Conservation (phyloP, 2,329 filamentous ascomycete species). For the Venturia oleaginea region DNA sequence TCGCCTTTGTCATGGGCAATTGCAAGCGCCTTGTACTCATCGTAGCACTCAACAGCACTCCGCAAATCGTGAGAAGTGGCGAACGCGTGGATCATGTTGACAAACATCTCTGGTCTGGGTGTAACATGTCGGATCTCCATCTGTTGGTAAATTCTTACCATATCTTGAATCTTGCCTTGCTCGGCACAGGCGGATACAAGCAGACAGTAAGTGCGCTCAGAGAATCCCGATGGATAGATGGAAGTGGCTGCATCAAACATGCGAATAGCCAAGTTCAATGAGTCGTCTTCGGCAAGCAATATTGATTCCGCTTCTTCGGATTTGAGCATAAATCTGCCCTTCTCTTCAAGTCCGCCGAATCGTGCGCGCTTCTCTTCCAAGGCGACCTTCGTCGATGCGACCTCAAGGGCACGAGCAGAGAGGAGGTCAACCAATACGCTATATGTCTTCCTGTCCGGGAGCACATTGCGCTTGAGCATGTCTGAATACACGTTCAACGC, state of each 20-base stretch:
- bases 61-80: slow-evolving; percentile 70
- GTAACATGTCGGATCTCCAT: slow-evolving; percentile 72
- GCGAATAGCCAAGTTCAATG: slow-evolving; percentile 74
- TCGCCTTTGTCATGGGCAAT: slow-evolving; percentile 71
- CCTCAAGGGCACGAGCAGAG: slow-evolving; percentile 70
- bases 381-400: slow-evolving; percentile 59
- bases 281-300: slow-evolving; percentile 79
- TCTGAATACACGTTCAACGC: slow-evolving; percentile 92
- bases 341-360: slow-evolving; percentile 76
- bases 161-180: slow-evolving; percentile 71
- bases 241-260: slow-evolving; percentile 71
- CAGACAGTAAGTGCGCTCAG: slow-evolving; percentile 73
- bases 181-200: slow-evolving; percentile 82
- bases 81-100: slow-evolving; percentile 92
- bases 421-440: slow-evolving; percentile 77
- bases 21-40: slow-evolving; percentile 85
- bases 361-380: slow-evolving; percentile 76
- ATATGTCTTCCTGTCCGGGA: slow-evolving; percentile 78
- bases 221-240: slow-evolving; percentile 55
- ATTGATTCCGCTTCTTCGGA: slow-evolving; percentile 82
- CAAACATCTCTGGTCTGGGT: slow-evolving; percentile 75
- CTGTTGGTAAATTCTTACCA: slow-evolving; percentile 84
- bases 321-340: slow-evolving; percentile 77
- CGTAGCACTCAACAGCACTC: slow-evolving; percentile 89
- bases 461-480: slow-evolving; percentile 80